Percentiles rank a stretch among this genome's conserved stretches.
These are phyloP conservation scores for Lentinula aciculospora DNA, from an alignment of 768 basidiomycete species.

Conservation along the genomic window DNA sequence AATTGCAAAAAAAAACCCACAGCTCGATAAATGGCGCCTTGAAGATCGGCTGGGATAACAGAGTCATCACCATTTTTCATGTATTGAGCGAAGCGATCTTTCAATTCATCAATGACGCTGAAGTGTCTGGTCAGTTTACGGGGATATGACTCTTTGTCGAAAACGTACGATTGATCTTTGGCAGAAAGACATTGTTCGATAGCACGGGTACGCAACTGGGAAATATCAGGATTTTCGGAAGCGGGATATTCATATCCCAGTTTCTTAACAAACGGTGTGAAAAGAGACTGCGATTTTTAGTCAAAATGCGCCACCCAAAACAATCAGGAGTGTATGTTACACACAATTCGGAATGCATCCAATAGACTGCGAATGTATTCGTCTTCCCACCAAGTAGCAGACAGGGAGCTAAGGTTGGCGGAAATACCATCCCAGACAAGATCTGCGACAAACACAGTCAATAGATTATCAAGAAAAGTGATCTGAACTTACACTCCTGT, in stretches of 20 bases:
- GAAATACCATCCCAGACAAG: constrained; percentile 57
- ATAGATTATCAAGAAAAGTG: not conserved
- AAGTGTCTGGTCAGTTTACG: not conserved
- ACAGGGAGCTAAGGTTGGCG: constrained; percentile 35
- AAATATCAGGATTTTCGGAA: constrained; percentile 45
- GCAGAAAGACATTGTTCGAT: constrained; percentile 39
- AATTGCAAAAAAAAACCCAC: constrained; percentile 41
- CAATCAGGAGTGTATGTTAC: constrained; percentile 9
- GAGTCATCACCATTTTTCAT: constrained; percentile 72
- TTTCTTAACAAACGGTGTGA: constrained; percentile 50
- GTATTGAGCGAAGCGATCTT: constrained; percentile 60
- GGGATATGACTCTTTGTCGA: not conserved
- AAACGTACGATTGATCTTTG: constrained; percentile 32
- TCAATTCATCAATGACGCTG: constrained; percentile 52
- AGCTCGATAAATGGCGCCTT: constrained; percentile 44
- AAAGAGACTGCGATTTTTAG: constrained; percentile 28
- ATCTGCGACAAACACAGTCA: constrained; percentile 24
- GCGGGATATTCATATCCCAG: constrained; percentile 54
- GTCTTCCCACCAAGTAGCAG: constrained; percentile 64
- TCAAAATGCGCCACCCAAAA: not conserved
- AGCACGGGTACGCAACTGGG: constrained; percentile 56
- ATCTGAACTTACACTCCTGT: constrained; percentile 41
- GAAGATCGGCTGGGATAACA: constrained; percentile 76
- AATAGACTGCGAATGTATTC: constrained; percentile 31
- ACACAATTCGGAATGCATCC: constrained; percentile 35